Evolutionary conservation across 192 early-diverging fungal species (phyloP).

Genomic region (Coemansia sp.): DNA sequence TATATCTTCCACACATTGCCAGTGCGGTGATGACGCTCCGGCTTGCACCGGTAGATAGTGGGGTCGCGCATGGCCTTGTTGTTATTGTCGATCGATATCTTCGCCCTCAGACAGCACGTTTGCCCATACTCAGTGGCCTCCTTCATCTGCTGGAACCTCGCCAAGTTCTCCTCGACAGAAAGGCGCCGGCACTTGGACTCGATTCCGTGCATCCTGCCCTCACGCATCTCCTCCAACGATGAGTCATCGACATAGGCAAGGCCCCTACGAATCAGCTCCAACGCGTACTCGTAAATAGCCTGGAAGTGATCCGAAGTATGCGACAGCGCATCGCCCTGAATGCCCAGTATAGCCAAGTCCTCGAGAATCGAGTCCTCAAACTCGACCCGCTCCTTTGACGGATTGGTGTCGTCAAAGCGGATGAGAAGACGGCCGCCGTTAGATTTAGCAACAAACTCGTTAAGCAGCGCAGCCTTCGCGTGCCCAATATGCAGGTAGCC

Average conservation of each 20-base stretch:
- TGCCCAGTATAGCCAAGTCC: constrained; percentile 88
- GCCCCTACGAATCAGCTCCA: constrained; percentile 84
- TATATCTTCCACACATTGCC: constrained; percentile 96
- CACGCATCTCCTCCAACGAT: constrained; percentile 83
- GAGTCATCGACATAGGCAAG: constrained; percentile 95
- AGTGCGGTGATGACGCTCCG: constrained; percentile 84
- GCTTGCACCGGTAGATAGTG: constrained; percentile 93
- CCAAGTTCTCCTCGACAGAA: constrained; percentile 89
- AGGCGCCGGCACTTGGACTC: constrained; percentile 81
- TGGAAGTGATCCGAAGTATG: constrained; percentile 97
- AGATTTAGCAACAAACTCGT: constrained; percentile 91
- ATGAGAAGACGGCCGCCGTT: constrained; percentile 94
- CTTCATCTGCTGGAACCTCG: constrained; percentile 90
- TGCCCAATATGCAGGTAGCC: constrained; percentile 99
- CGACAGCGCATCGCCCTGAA: constrained; percentile 72
- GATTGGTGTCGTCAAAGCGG: constrained; percentile 99
- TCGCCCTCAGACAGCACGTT: constrained; percentile 89
- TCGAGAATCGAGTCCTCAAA: constrained; percentile 95
- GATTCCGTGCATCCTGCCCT: constrained; percentile 81
- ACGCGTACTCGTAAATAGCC: constrained; percentile 78
- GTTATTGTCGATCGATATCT: constrained; percentile 84
- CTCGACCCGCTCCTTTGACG: constrained; percentile 94
- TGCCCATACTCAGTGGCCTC: constrained; percentile 81
- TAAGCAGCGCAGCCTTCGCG: constrained; percentile 97
- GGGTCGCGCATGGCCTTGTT: constrained; percentile 98